Evolutionary conservation across 1,139 yeast species (phyloP), one percentile per base, ranked within the genome.

Genomic region (Saccharomyces hybrid): DNA sequence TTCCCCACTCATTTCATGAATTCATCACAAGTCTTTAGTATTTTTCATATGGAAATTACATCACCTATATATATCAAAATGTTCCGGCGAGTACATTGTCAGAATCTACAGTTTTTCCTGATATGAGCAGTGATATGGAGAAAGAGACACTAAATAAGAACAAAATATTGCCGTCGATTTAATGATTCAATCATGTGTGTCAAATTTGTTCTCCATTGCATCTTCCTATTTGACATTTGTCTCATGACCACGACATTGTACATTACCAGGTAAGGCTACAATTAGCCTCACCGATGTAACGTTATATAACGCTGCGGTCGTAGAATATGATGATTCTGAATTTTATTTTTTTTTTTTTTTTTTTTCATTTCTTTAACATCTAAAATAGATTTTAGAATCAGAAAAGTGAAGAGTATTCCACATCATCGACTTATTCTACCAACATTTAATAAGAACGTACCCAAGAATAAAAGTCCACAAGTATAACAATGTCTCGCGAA

Each of bases 401-500:
- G 13, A 38, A 16, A 38, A 38, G 8, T 38, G 25, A 34, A 16
- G 9, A 5, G 25, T 13, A 16, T 38, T 11, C 13, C n/a, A 38
- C 9, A 20, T 38, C 44, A 38, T 38, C 44, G 44, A 38, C 44
- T 38, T 9, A 13, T 38, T 38, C 7, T 9, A n/a, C 5, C 7
- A n/a, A 5, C 13, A 5, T 9, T 5, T 16, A 38, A 16, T 4
- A 20, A 2, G 44, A 16, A 38, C 23, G n/a, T 8, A 5, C 2
- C 25, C 13, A 38, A 25, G 7, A 32, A 20, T 34, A 5, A 26
- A 46, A 14, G 28, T 49, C 29, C 11, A n/a, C 44, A 14, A 8
- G 16, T n/a, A 31, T 47, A 51, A 51, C 53, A 55, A 68, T 68
- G 84, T 82, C 86, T 73, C 89, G 95, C 80, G 98, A 91, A 81